Evolutionary conservation across 768 basidiomycete species (phyloP), one percentile per base, ranked within the genome.

Genomic region (Boletus patriciae): DNA sequence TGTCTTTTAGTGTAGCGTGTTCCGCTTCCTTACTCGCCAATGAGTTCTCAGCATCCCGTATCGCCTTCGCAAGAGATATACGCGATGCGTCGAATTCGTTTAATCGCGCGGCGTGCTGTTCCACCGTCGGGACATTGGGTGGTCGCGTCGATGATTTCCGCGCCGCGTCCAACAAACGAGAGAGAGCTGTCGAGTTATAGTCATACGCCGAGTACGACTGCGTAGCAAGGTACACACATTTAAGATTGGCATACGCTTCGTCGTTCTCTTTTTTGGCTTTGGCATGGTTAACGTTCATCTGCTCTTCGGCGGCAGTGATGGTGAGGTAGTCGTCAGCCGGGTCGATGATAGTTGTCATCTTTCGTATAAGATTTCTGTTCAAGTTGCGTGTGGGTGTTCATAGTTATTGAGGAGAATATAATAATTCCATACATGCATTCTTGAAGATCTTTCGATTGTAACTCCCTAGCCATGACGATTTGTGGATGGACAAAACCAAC

Each of bases 281-380:
- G 8, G 79, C 74, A 57, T 86, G 82, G 11, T 82, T 82, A 8
- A 77, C 62, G 15, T 80, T 80, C 66, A 90, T 84, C 60, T 80
- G 84, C 56, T 90, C 84, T 62, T 92, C 88, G 9, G 88, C 85
- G 8, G 80, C 83, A 16, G 85, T 83, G 47, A 92, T 88, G 13
- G 87, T 86, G 55, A 87, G 73, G 66, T 84, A 90, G 70, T 92
- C 90, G 51, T 90, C 88, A 42, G 87, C 85, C 12, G 88, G 87
- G 64, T 89, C 85, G 52, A 92, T 88, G 55, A 90, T 84, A 4
- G 81, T 79, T 33, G 81, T 74, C 81, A 91, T 88, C 57, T 84
- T 85, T 60, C 78, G 79, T 45, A 90, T 83, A 18, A 86, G 81
- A 61, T 85, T 84, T 47, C 88, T 90, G 58, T 36, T 46, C 36